phyloP scores from a whole-genome alignment of 225 moss, liverwort and hornwort species.

The Anthoceros angustus region DNA sequence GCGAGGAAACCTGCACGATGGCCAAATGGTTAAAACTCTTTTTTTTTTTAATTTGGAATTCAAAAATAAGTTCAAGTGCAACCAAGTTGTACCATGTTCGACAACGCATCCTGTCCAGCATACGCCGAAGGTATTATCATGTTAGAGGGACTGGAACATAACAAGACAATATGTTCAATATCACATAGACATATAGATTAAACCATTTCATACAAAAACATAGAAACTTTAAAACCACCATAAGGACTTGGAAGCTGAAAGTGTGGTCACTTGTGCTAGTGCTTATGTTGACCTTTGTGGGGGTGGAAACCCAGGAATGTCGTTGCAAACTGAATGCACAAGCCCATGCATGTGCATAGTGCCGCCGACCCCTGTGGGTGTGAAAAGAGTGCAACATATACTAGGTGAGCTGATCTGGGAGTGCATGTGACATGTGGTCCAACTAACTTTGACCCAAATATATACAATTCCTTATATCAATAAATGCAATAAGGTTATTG shows the following conservation, averaged over 20 bases:
- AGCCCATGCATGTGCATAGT: constrained; percentile 95
- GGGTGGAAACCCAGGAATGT: constrained; percentile 80
- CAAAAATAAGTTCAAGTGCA: too few relatives aligned
- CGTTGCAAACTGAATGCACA: constrained; percentile 87
- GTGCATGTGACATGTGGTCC: constrained; percentile 31
- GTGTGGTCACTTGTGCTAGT: constrained; percentile 11
- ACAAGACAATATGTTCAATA: too few relatives aligned
- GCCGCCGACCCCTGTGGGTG: constrained; percentile 97
- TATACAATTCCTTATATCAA: too few relatives aligned
- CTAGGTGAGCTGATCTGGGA: constrained; percentile 36
- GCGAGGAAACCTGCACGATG: background rate
- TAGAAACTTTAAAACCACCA: too few relatives aligned
- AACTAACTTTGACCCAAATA: constrained; percentile 8
- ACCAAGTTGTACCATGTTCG: constrained; percentile 27
- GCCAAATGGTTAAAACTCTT: background rate
- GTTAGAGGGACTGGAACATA: background rate
- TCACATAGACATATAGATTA: too few relatives aligned
- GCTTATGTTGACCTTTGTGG: constrained; percentile 67
- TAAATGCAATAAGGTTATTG: background rate
- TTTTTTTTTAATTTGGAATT: too few relatives aligned
- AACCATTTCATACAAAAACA: too few relatives aligned
- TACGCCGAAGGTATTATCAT: constrained; percentile 28
- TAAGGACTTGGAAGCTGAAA: too few relatives aligned
- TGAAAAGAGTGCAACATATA: constrained; percentile 43
- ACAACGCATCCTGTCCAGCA: constrained; percentile 50